Percentiles rank a stretch among this genome's conserved stretches.
Conservation (phyloP, 106 monocot genomes). For the Allium fistulosum region DNA sequence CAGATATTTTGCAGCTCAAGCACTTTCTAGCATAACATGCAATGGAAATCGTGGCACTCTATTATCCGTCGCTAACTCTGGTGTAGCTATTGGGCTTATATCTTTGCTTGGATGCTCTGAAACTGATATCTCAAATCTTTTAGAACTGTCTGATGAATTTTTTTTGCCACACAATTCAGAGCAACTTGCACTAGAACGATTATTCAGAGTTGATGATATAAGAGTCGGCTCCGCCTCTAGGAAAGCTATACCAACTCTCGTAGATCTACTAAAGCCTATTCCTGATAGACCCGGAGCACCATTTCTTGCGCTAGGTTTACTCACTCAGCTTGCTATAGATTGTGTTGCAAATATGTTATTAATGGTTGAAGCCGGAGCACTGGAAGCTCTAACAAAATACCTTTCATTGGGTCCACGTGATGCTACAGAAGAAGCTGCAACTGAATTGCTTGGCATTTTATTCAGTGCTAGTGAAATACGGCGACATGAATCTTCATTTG, state of each 20-base stretch:
- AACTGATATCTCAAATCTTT: slow-evolving; percentile 71
- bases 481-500: slow-evolving; percentile 67
- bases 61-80: slow-evolving; percentile 88
- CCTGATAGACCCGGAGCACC: slow-evolving; percentile 97
- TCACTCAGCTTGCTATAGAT: slow-evolving; percentile 80
- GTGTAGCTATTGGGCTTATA: slow-evolving; percentile 65
- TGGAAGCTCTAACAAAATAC: slow-evolving; percentile 89
- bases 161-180: slow-evolving; percentile 63
- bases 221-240: slow-evolving; percentile 67
- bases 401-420: slow-evolving; percentile 92
- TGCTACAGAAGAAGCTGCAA: slow-evolving; percentile 90
- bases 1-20: slow-evolving; percentile 96
- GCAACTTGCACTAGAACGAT: slow-evolving; percentile 59
- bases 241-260: slow-evolving; percentile 86
- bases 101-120: slow-evolving; percentile 98
- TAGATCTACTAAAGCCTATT: slow-evolving; percentile 97
- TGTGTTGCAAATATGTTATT: slow-evolving; percentile 61
- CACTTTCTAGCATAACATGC: slow-evolving; percentile 71
- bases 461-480: slow-evolving; percentile 84
- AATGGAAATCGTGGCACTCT: slow-evolving; percentile 82
- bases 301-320: slow-evolving; percentile 68
- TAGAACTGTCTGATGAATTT: slow-evolving; percentile 81
- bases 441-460: slow-evolving; percentile 82
- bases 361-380: slow-evolving; percentile 92
- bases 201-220: slow-evolving; percentile 94